Evolutionary conservation across 768 basidiomycete genomes (phyloP).

Genomic region (Nidula microcarpa): DNA sequence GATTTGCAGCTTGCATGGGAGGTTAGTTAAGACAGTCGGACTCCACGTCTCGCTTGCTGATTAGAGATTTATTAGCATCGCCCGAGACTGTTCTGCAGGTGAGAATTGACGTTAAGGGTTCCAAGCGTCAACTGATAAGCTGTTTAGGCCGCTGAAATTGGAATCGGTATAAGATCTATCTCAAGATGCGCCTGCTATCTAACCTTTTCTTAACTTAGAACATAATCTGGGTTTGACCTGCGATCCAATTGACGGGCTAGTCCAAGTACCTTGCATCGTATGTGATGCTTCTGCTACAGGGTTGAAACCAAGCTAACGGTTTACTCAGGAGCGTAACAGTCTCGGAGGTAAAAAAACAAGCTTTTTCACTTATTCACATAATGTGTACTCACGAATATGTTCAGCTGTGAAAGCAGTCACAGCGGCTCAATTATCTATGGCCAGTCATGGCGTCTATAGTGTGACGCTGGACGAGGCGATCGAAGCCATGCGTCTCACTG

Average conservation of each 20-base stretch:
- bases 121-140: constrained; percentile 2
- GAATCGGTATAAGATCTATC: constrained; percentile 56
- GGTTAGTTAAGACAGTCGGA: constrained; percentile 33
- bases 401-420: constrained; percentile 90
- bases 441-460: constrained; percentile 81
- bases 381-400: neutral
- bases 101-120: constrained; percentile 12
- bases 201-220: constrained; percentile 35
- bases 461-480: constrained; percentile 94
- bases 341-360: constrained; percentile 65
- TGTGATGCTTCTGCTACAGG: constrained; percentile 14
- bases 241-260: constrained; percentile 90
- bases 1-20: constrained; percentile 94
- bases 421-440: constrained; percentile 92
- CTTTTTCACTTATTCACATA: neutral
- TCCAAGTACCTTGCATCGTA: constrained; percentile 95
- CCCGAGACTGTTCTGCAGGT: constrained; percentile 83
- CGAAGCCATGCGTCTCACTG: constrained; percentile 91
- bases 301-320: neutral
- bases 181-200: constrained; percentile 10
- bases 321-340: constrained; percentile 72
- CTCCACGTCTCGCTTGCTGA: too few relatives aligned
- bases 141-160: constrained; percentile 79
- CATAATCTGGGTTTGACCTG: constrained; percentile 90
- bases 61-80: constrained; percentile 40